Evolutionary conservation across 352 stramenopile species (phyloP), one percentile per base, ranked within the genome.

Genomic region (Globisporangium cylindrosporum): DNA sequence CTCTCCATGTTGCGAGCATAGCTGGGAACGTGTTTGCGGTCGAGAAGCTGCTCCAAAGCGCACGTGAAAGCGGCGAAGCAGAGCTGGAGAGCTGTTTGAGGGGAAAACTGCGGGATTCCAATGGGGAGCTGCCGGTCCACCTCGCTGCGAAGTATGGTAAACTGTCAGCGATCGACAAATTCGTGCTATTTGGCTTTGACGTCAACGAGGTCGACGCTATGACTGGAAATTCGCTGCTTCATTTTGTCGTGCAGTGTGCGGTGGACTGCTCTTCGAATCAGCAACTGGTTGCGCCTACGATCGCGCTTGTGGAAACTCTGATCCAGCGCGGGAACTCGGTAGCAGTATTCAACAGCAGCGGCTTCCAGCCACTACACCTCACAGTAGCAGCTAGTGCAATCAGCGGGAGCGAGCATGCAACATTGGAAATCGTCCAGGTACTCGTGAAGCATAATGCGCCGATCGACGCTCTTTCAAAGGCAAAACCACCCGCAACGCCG

Each of bases 1-100:
- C 63, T 9, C 41, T 68, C 10, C 54, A 68, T 43, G 20, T 46
- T 4, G 63, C 54, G 25, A 46, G 54, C n/a, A 48, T 55, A 29
- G 25, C 27, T 56, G 63, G 55, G 1, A 68, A 68, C 12, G 12
- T 22, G 4, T 29, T 48, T 24, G 63, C 63, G 9, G 55, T 63
- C 55, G 63, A 61, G 15, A 32, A 29, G 43, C n/a, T 68, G 1
- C 63, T 68, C 15, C 62, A 48, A 22, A 20, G 18, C 10, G 18
- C 32, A 14, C n/a, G 25, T 9, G 22, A 20, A 32, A 20, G 24
- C 27, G 7, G 20, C 2, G 20, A 20, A 24, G 15, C 3, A 22
- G 15, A 15, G 8, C 8, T 61, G 7, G 8, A 48, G 4, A 29
- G 4, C 0, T 61, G 32, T 14, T 12, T 61, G 29, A 9, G 32